Evolutionary conservation across 2,329 filamentous ascomycete genomes (phyloP), one percentile per base, ranked within the genome.

Genomic region (Plenodomus lindquistii): DNA sequence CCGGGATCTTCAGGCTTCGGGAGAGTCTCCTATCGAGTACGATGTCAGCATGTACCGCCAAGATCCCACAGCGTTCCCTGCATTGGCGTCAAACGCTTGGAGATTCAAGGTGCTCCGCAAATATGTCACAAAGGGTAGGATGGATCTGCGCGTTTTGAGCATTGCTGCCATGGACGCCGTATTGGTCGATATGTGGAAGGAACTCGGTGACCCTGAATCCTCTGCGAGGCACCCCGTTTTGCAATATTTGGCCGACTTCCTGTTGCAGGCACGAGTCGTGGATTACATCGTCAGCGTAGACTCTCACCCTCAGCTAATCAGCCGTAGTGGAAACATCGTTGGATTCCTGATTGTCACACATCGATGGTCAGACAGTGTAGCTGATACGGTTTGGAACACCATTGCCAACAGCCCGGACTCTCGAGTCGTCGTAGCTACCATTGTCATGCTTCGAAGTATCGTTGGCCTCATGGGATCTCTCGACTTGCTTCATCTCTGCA

Each of bases 261-360:
- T 97, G 27, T 78, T 87, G 15, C 75, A 80, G 6, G 86, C 87
- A 34, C 85, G 85, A 44, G 77, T 97, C 20, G 83, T 96, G 19
- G 85, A 91, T 50, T 97, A 97, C 71, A 85, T 99, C 38, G 82
- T 97, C 42, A 90, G 93, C 2, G 85, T 93, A 13, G 91, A 91
- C 46, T 97, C 93, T 24, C 94, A 97, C 65, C 91, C 92, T 1
- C 91, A 96, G 65, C 84, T 97, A 44, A 94, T 95, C 17, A 80
- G 82, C 29, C 85, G 91, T 58, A 89, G 89, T 63, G 81, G 82
- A 35, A 96, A 96, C 55, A 88, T 97, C 44, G 79, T 97, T 40
- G 89, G 89, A 1, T 97, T 97, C 63, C 78, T 97, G 42, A 82
- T 91, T 18, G 88, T 94, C 13, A 94, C 89, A 0, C 80, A 81